A percentile compares a stretch with the other conserved stretches of the same genome.
These are phyloP conservation scores for Rhododendron henanense DNA, from an alignment of 148 eudicot genomes.

Conservation along the genomic window DNA sequence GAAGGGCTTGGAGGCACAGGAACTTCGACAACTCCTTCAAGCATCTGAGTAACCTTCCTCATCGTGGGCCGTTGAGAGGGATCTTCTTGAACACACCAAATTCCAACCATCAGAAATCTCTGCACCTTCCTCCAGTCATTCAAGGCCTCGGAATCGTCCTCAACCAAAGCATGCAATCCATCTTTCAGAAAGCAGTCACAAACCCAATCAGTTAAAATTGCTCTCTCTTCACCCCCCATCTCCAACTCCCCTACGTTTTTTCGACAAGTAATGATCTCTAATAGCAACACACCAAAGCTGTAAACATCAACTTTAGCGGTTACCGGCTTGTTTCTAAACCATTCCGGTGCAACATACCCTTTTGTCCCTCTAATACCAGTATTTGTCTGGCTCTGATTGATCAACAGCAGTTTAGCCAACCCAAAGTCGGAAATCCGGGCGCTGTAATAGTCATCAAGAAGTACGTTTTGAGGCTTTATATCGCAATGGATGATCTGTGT, in stretches of 20 bases:
- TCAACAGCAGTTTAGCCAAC: slow-evolving; percentile 11
- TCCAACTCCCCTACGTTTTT: neutral
- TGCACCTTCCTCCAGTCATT: neutral
- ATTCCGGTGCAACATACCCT: slow-evolving; percentile 21
- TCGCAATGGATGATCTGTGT: slow-evolving; percentile 15
- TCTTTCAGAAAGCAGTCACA: slow-evolving; percentile 10
- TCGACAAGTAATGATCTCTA: slow-evolving; percentile 15
- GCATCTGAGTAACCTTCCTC: too few relatives aligned
- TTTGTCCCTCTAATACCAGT: slow-evolving; percentile 20
- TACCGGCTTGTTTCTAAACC: slow-evolving; percentile 8
- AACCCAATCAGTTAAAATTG: slow-evolving; percentile 13
- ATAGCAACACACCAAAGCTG: slow-evolving; percentile 16
- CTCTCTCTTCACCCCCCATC: neutral
- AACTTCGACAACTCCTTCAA: too few relatives aligned
- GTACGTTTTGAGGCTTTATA: slow-evolving; percentile 17
- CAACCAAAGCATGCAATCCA: neutral
- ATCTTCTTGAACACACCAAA: slow-evolving; percentile 16
- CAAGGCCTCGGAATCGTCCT: neutral
- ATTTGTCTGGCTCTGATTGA: neutral
- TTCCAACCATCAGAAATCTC: neutral
- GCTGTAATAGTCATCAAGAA: neutral
- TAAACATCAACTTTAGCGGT: slow-evolving; percentile 18
- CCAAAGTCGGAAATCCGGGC: slow-evolving; percentile 18
- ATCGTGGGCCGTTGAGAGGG: too few relatives aligned
- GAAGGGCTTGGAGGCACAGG: too few relatives aligned